These are phyloP conservation scores for Solanum bulbocastanum DNA, from an alignment of 257 asterid species.

Conservation along the genomic window DNA sequence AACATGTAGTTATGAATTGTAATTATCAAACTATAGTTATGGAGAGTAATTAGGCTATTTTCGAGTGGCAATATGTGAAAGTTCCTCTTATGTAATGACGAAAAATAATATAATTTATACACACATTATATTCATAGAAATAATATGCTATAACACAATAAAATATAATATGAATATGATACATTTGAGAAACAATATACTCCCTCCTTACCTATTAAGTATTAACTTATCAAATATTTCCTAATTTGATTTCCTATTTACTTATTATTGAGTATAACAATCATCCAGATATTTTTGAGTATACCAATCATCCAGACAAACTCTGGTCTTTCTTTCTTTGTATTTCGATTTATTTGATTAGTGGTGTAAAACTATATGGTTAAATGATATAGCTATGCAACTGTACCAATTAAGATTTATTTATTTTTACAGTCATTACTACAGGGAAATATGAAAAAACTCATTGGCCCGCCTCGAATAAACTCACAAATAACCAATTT, in stretches of 20 bases:
- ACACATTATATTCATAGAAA: background rate
- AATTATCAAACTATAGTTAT: too few relatives aligned
- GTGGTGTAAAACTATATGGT: background rate
- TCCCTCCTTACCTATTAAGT: background rate
- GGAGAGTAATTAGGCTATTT: too few relatives aligned
- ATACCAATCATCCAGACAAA: background rate
- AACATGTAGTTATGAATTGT: too few relatives aligned
- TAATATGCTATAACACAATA: background rate
- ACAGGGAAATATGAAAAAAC: background rate
- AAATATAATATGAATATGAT: background rate
- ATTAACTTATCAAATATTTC: background rate
- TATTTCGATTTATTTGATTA: background rate
- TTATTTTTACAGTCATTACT: background rate
- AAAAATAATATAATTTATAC: too few relatives aligned
- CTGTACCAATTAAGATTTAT: background rate
- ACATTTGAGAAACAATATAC: too few relatives aligned
- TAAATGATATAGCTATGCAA: background rate
- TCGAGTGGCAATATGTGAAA: too few relatives aligned
- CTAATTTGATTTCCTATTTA: background rate
- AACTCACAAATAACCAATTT: background rate
- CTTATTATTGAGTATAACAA: background rate
- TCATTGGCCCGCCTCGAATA: background rate
- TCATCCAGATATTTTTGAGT: background rate
- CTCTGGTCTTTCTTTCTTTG: background rate
- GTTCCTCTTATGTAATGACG: background rate